Conservation (phyloP, 2,329 filamentous ascomycete species). For the Pseudogymnoascus sp. region DNA sequence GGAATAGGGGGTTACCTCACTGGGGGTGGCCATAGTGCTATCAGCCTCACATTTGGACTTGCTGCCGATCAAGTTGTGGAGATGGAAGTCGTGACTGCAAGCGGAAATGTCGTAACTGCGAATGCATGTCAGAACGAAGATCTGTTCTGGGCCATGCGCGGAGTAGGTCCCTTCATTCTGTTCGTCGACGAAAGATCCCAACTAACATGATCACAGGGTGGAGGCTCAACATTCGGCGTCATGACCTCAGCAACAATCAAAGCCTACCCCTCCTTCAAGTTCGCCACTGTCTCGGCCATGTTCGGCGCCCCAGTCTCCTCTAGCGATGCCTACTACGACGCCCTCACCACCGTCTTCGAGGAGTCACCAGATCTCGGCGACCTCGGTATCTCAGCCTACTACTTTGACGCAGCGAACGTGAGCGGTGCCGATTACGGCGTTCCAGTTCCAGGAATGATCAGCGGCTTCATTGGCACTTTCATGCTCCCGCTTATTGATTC, state of each 20-base stretch:
- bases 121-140: constrained; percentile 48
- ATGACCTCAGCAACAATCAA: constrained; percentile 50
- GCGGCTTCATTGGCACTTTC: constrained; percentile 29
- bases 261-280: constrained; percentile 36
- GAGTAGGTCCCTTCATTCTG: constrained; percentile 34
- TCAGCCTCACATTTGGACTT: constrained; percentile 49
- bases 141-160: constrained; percentile 57
- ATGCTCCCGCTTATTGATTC: constrained; percentile 29
- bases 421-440: constrained; percentile 26
- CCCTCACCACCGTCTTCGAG: constrained; percentile 40
- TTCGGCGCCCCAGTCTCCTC: constrained; percentile 26
- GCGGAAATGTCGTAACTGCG: constrained; percentile 41
- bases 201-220: constrained; percentile 36
- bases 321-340: constrained; percentile 37
- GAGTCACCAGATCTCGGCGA: constrained; percentile 41
- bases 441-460: constrained; percentile 22
- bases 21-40: constrained; percentile 52
- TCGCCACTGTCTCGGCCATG: constrained; percentile 24
- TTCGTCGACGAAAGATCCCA: background rate
- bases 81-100: constrained; percentile 48
- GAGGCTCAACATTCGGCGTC: constrained; percentile 54
- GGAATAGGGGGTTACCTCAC: constrained; percentile 54
- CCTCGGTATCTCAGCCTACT: constrained; percentile 45
- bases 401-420: constrained; percentile 35
- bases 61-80: constrained; percentile 55